phyloP scores from a whole-genome alignment of 116 monocot species.

The Posidonia oceanica region DNA sequence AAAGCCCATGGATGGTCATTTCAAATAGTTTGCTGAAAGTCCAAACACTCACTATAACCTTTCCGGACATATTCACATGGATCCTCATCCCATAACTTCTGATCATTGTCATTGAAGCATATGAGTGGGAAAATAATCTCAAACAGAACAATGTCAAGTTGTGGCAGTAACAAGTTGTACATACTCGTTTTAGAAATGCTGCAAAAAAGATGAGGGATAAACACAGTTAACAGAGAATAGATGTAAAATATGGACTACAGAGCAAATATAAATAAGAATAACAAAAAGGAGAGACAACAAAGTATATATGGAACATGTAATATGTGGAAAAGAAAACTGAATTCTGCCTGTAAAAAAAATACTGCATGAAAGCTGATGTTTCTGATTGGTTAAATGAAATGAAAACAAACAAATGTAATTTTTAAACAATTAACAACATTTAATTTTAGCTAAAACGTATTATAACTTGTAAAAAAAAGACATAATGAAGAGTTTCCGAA shows the following conservation, averaged over 20 bases:
- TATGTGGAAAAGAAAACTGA: too few species aligned
- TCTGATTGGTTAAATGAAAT: too few species aligned
- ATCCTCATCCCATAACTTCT: slow-evolving; percentile 88
- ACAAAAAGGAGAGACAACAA: neutral
- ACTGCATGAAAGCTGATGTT: too few species aligned
- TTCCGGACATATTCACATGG: slow-evolving; percentile 99
- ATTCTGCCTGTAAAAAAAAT: too few species aligned
- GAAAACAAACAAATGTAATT: too few species aligned
- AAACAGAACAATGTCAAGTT: slow-evolving; percentile 79
- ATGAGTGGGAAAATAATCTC: slow-evolving; percentile 96
- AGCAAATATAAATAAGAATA: too few species aligned
- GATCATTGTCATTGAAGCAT: slow-evolving; percentile 94
- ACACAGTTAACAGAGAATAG: neutral
- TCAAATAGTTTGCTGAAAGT: neutral
- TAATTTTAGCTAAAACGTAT: too few species aligned
- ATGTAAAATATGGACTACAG: neutral
- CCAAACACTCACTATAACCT: slow-evolving; percentile 67
- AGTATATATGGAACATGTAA: too few species aligned
- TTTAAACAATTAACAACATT: too few species aligned
- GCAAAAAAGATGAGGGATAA: slow-evolving; percentile 17
- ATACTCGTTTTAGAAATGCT: slow-evolving; percentile 76
- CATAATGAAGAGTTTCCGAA: too few species aligned
- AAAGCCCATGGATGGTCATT: neutral
- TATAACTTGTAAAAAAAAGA: too few species aligned
- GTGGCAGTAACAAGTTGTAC: slow-evolving; percentile 76